Conservation (phyloP, 1,284 basidiomycete species). For the Lentinus polychrous region DNA sequence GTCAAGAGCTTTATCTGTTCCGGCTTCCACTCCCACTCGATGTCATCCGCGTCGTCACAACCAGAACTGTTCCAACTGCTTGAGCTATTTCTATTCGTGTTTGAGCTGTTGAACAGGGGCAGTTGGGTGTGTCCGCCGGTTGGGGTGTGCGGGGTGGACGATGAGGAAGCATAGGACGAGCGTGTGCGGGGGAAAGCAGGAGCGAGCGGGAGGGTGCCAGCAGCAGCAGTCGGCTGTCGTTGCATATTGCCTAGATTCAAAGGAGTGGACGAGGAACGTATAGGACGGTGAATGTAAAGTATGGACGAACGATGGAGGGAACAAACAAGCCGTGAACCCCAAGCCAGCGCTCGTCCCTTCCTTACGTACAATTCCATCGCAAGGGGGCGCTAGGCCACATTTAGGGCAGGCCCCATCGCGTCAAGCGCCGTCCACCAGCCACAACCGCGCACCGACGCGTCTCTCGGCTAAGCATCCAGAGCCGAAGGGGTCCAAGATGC, state of each 20-base stretch:
- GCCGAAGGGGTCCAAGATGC: too few species aligned
- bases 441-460: slow-evolving; percentile 3
- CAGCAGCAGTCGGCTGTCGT: slow-evolving; percentile 25
- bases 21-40: slow-evolving; percentile 64
- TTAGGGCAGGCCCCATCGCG: slow-evolving; percentile 26
- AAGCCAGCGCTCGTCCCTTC: slow-evolving; percentile 8
- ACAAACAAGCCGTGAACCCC: slow-evolving; percentile 15
- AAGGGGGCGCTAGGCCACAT: slow-evolving; percentile 21
- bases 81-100: slow-evolving; percentile 60
- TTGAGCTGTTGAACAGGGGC: slow-evolving; percentile 34
- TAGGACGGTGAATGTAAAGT: slow-evolving; percentile 22
- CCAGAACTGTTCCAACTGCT: slow-evolving; percentile 80
- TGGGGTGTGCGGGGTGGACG: slow-evolving; percentile 30
- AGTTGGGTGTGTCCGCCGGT: slow-evolving; percentile 30
- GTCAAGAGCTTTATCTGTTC: slow-evolving; percentile 62
- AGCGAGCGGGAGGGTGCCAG: slow-evolving; percentile 29
- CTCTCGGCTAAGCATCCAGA: background rate
- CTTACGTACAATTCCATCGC: slow-evolving; percentile 9
- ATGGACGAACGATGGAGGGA: slow-evolving; percentile 23
- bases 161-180: slow-evolving; percentile 24
- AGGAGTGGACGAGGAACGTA: slow-evolving; percentile 21
- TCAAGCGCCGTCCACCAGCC: slow-evolving; percentile 2
- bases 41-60: slow-evolving; percentile 49
- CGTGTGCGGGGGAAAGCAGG: slow-evolving; percentile 29
- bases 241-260: slow-evolving; percentile 27